Percentiles rank a stretch among this genome's conserved stretches.
Conservation (phyloP, 305 asterid species). For the Ilex paraguariensis region DNA sequence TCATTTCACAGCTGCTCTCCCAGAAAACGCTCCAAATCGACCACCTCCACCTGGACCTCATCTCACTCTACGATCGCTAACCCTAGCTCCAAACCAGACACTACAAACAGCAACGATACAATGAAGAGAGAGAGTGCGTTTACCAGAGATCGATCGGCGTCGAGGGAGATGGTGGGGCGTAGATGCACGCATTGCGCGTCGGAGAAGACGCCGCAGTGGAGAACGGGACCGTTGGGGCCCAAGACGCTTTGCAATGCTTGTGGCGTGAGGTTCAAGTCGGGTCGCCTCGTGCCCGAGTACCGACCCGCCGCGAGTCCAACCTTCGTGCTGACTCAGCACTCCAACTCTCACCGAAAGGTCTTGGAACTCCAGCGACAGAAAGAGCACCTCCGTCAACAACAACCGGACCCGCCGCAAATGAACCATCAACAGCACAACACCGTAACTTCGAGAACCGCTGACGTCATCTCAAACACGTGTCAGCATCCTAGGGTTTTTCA, state of each 20-base stretch:
- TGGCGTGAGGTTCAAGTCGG: constrained; percentile 79
- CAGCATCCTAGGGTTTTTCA: no score
- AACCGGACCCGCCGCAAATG: neutral
- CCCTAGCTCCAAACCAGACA: neutral
- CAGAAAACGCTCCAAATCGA: no score
- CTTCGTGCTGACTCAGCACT: constrained; percentile 75
- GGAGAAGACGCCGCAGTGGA: constrained; percentile 86
- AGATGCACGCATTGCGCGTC: constrained; percentile 77
- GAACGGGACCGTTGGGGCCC: constrained; percentile 82
- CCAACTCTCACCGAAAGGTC: constrained; percentile 80
- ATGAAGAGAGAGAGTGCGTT: constrained; percentile 16
- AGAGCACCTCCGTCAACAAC: constrained; percentile 35
- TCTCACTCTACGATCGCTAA: neutral
- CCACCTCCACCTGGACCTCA: constrained; percentile 29
- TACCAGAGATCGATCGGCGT: constrained; percentile 11
- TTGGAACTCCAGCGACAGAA: constrained; percentile 73
- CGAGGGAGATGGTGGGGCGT: constrained; percentile 30
- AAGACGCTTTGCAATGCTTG: constrained; percentile 83
- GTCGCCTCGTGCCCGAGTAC: constrained; percentile 75
- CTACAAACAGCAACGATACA: neutral
- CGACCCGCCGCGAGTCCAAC: constrained; percentile 89
- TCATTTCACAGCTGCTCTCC: constrained; percentile 30
- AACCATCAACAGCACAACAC: constrained; percentile 17
- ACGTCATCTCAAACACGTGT: no score
- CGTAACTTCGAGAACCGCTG: no score